phyloP scores from a whole-genome alignment of 2,329 filamentous ascomycete species.

The Aspergillus sp. region DNA sequence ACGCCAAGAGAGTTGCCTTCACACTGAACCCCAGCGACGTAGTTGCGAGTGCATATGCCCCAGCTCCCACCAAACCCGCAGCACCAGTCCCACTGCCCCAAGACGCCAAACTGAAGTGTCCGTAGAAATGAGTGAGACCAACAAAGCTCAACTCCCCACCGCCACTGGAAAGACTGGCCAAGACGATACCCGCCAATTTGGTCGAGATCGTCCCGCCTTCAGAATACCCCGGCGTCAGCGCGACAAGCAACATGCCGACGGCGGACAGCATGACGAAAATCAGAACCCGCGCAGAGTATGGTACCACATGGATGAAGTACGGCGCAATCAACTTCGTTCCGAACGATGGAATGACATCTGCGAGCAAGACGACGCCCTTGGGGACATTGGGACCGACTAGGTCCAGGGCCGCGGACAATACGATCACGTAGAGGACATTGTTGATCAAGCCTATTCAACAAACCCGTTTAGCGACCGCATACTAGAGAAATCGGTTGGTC shows the following conservation, averaged over 20 bases:
- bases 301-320: slow-evolving; percentile 84
- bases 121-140: slow-evolving; percentile 87
- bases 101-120: slow-evolving; percentile 72
- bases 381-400: slow-evolving; percentile 80
- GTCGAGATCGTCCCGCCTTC: slow-evolving; percentile 55
- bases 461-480: slow-evolving; percentile 1
- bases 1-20: slow-evolving; percentile 63
- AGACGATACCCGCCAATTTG: slow-evolving; percentile 73
- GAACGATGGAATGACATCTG: slow-evolving; percentile 86
- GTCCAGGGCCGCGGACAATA: slow-evolving; percentile 89
- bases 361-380: slow-evolving; percentile 86
- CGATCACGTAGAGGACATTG: slow-evolving; percentile 95
- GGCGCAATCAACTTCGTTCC: slow-evolving; percentile 78
- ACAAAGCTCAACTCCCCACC: slow-evolving; percentile 86
- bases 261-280: slow-evolving; percentile 67
- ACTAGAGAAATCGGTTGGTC: neutral
- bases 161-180: slow-evolving; percentile 79
- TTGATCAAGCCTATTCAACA: slow-evolving; percentile 67
- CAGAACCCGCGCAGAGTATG: slow-evolving; percentile 67
- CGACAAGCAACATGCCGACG: slow-evolving; percentile 82
- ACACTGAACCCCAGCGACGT: slow-evolving; percentile 70
- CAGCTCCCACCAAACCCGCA: slow-evolving; percentile 77
- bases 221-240: slow-evolving; percentile 59
- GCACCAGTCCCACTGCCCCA: slow-evolving; percentile 92
- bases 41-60: slow-evolving; percentile 78